Conservation (phyloP, 176 grass and related monocot species). For the Avena atlantica region DNA sequence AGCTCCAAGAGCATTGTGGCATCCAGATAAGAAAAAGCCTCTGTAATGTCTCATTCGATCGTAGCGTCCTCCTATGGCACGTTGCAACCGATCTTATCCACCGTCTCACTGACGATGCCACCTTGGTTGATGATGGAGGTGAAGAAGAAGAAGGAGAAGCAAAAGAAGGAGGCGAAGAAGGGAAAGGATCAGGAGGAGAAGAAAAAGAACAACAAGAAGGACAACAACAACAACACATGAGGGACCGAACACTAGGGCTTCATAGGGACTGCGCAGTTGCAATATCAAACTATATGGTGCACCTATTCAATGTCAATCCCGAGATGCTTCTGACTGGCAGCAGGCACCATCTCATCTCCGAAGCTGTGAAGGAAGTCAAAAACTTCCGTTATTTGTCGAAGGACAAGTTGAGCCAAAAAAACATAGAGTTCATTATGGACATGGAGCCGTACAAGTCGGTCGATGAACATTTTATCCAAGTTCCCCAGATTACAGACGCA, state of each 20-base stretch:
- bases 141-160: neutral
- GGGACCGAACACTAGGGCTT: neutral
- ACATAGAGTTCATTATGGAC: neutral
- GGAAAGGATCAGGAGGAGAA: neutral
- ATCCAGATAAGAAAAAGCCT: neutral
- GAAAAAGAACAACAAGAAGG: no score
- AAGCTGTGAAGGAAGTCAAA: neutral
- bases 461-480: neutral
- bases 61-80: neutral
- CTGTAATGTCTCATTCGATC: neutral
- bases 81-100: neutral
- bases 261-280: neutral
- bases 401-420: neutral
- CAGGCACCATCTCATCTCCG: neutral
- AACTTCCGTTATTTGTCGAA: no score
- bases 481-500: neutral
- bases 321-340: neutral
- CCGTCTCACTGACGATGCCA: neutral
- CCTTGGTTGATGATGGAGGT: neutral
- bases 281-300: constrained; percentile 7
- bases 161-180: neutral
- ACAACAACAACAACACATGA: neutral
- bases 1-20: neutral
- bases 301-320: neutral
- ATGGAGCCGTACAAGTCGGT: neutral